Evolutionary conservation across 495 filamentous ascomycete species (phyloP), one percentile per base, ranked within the genome.

Genomic region (Penicillium ochrochloron): DNA sequence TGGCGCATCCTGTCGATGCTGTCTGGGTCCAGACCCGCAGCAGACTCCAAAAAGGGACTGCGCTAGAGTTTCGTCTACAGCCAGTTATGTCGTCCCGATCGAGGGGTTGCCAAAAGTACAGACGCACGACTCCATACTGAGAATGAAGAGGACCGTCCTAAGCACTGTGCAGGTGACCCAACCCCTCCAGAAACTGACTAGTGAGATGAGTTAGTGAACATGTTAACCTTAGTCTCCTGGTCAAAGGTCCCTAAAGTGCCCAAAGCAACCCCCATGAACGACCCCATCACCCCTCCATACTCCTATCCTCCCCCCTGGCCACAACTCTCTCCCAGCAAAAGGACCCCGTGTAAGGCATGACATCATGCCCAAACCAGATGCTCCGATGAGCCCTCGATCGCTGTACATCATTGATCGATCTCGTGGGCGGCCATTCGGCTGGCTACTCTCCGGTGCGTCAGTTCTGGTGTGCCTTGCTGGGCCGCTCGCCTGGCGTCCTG

Each of bases 371-470:
- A 12, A 33, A 7, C n/a, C 31, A 29, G 21, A 39, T 48, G 39
- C 55, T 59, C 64, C 66, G 68, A 73, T 71, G 50, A 44, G 21
- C 19, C 37, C 42, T 61, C 69, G 71, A 72, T 74, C 64, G 44
- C 39, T 57, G 52, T 21, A 35, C 35, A 53, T 62, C 62, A 72
- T 73, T 71, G 69, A 65, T 56, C 66, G 66, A 71, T 73, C 71
- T 66, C 44, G 58, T 46, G 15, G 33, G 50, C 64, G 42, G 59
- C 55, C 11, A 14, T 12, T 59, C 48, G 61, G 63, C n/a, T 65
- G 17, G 44, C 6, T 34, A 33, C 53, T 53, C 46, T 53, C 61
- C 62, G 58, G 42, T 60, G 62, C 69, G 25, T 46, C 59, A 62
- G 66, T 59, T 42, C 27, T n/a, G 25, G 51, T 54, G 27, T 61